Evolutionary conservation across 2,329 filamentous ascomycete species (phyloP).

Genomic region (Blastomyces parvus): DNA sequence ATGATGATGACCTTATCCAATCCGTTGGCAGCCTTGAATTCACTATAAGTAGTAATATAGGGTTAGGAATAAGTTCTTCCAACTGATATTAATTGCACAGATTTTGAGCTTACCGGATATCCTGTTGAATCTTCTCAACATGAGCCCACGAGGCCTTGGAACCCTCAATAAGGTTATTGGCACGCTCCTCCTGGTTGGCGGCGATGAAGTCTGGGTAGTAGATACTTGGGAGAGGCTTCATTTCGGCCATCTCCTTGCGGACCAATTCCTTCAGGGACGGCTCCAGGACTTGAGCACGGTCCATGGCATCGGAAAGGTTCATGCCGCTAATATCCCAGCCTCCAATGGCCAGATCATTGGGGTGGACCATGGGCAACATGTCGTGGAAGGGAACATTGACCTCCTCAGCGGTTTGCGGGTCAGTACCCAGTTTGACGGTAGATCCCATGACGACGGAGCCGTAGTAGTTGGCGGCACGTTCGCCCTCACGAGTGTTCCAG

Average conservation of each 20-base stretch:
- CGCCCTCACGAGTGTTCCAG: constrained; percentile 91
- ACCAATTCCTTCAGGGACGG: constrained; percentile 85
- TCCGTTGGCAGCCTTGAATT: constrained; percentile 77
- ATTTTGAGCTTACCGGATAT: constrained; percentile 59
- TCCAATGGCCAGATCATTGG: constrained; percentile 87
- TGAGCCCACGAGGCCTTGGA: constrained; percentile 77
- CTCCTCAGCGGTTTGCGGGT: constrained; percentile 72
- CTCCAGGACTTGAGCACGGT: constrained; percentile 88
- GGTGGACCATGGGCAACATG: constrained; percentile 91
- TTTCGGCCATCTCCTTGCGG: constrained; percentile 81
- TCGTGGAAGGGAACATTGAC: constrained; percentile 95
- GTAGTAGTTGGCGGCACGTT: constrained; percentile 87
- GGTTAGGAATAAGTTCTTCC: neutral
- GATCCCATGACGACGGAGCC: constrained; percentile 96
- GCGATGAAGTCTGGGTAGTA: constrained; percentile 99
- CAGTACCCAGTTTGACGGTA: constrained; percentile 89
- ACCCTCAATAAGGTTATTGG: constrained; percentile 79
- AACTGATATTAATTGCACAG: constrained; percentile 3
- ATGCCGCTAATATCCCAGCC: constrained; percentile 95
- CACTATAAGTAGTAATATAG: constrained; percentile 38
- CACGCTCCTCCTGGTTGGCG: constrained; percentile 92
- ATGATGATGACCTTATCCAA: constrained; percentile 95
- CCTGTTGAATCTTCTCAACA: constrained; percentile 83
- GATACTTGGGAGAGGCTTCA: constrained; percentile 85
- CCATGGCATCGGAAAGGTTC: constrained; percentile 86